Evolutionary conservation across 257 asterid species (phyloP).

Genomic region (Przewalskia tangutica): DNA sequence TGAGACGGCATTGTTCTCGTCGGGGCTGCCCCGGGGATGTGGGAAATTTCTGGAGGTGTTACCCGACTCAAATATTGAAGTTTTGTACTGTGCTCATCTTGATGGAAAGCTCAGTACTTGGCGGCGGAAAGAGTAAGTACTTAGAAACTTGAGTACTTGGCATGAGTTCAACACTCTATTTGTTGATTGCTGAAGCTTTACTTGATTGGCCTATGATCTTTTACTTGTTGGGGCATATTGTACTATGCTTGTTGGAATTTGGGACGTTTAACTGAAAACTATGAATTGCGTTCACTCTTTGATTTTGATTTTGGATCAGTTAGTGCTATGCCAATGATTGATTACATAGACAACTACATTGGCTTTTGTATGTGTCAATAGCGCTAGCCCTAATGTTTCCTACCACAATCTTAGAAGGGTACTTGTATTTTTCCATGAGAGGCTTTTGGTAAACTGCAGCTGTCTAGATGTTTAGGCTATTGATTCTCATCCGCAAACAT

Average conservation of each 20-base stretch:
- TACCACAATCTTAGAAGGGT: neutral
- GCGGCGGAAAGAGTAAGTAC: conserved; percentile 87
- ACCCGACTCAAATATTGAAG: conserved; percentile 67
- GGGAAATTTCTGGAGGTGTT: conserved; percentile 78
- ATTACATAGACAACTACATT: neutral
- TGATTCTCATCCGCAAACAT: neutral
- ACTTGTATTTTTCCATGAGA: neutral
- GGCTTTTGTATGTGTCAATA: neutral
- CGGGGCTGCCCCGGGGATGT: conserved; percentile 81
- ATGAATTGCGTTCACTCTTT: neutral
- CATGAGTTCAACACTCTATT: neutral
- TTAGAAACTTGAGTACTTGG: neutral
- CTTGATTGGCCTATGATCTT: neutral
- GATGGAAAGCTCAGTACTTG: conserved; percentile 96
- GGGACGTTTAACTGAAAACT: neutral
- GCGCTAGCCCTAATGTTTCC: neutral
- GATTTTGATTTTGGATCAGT: neutral
- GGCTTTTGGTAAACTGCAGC: neutral
- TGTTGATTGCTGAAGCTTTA: neutral
- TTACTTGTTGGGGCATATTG: neutral
- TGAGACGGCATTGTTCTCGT: conserved; percentile 49
- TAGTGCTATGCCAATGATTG: neutral
- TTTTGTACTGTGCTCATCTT: conserved; percentile 81
- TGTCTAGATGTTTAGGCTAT: neutral
- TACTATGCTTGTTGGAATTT: neutral